phyloP scores from a whole-genome alignment of 1,139 yeast species.

The Tardiomyces blankii region DNA sequence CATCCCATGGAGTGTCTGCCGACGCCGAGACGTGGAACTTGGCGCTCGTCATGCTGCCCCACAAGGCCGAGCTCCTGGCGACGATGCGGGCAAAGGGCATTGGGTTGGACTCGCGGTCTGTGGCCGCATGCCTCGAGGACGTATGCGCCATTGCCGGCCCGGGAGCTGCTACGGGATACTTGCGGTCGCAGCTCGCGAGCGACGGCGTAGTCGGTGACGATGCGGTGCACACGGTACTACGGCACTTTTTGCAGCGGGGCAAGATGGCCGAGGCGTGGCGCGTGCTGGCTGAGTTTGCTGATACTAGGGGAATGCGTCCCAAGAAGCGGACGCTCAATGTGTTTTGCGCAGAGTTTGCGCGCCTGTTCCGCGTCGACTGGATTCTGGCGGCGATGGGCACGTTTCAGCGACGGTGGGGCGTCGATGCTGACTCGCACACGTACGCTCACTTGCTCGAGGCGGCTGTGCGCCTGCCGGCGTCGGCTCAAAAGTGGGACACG shows the following conservation, averaged over 20 bases:
- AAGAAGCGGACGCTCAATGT: neutral
- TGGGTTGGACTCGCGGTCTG: slow-evolving; percentile 13
- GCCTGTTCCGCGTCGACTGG: slow-evolving; percentile 16
- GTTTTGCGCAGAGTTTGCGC: slow-evolving; percentile 6
- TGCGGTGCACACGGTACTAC: neutral
- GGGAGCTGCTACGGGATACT: slow-evolving; percentile 11
- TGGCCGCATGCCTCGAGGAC: slow-evolving; percentile 13
- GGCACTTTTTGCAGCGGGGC: neutral
- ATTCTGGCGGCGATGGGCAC: slow-evolving; percentile 14
- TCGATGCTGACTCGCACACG: slow-evolving; percentile 10
- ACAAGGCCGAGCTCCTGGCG: slow-evolving; percentile 10
- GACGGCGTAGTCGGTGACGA: neutral
- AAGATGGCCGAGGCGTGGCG: neutral
- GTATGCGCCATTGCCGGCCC: slow-evolving; percentile 14
- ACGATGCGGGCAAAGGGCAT: slow-evolving; percentile 15
- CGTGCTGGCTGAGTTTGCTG: neutral
- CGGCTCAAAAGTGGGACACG: neutral
- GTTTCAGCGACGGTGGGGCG: slow-evolving; percentile 10
- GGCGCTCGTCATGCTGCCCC: slow-evolving; percentile 13
- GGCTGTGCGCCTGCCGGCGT: slow-evolving; percentile 9
- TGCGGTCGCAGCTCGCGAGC: slow-evolving; percentile 1
- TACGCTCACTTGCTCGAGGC: slow-evolving; percentile 14
- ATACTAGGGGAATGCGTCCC: neutral
- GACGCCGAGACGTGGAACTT: slow-evolving; percentile 29
- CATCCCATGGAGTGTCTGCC: neutral